Evolutionary conservation across 495 filamentous ascomycete species (phyloP).

Genomic region (Podospora anserina): DNA sequence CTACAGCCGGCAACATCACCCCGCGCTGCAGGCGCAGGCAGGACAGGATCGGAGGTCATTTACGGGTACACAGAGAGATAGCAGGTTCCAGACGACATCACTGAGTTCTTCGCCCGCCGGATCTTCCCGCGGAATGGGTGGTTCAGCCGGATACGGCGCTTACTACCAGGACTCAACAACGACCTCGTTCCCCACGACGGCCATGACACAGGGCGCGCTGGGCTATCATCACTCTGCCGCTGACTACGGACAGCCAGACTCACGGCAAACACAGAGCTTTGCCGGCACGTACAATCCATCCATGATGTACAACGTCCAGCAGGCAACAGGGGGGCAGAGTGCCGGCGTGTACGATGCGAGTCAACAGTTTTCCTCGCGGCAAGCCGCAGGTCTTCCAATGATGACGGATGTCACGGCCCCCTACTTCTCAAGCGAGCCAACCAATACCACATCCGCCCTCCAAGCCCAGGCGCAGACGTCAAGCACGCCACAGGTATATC

Average conservation of each 20-base stretch:
- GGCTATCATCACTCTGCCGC: conserved; percentile 47
- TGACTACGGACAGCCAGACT: conserved; percentile 51
- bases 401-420: conserved; percentile 64
- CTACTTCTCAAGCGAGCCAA: conserved; percentile 75
- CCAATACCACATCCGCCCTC: conserved; percentile 53
- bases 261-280: conserved; percentile 48
- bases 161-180: conserved; percentile 55
- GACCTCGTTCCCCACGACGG: conserved; percentile 41
- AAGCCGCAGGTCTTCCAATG: conserved; percentile 76
- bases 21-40: conserved; percentile 40
- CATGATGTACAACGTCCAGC: conserved; percentile 78
- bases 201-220: conserved; percentile 49
- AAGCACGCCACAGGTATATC: conserved; percentile 47
- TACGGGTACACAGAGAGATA: conserved; percentile 41
- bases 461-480: conserved; percentile 41
- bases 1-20: conserved; percentile 44
- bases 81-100: conserved; percentile 45
- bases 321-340: conserved; percentile 56
- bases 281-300: conserved; percentile 49
- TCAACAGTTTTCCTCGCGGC: conserved; percentile 75
- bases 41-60: conserved; percentile 41
- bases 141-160: conserved; percentile 52
- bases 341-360: conserved; percentile 72
- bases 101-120: conserved; percentile 43
- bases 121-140: conserved; percentile 39